These are phyloP conservation scores for Pistacia vera DNA, from an alignment of 345 rosid genomes.

Conservation along the genomic window DNA sequence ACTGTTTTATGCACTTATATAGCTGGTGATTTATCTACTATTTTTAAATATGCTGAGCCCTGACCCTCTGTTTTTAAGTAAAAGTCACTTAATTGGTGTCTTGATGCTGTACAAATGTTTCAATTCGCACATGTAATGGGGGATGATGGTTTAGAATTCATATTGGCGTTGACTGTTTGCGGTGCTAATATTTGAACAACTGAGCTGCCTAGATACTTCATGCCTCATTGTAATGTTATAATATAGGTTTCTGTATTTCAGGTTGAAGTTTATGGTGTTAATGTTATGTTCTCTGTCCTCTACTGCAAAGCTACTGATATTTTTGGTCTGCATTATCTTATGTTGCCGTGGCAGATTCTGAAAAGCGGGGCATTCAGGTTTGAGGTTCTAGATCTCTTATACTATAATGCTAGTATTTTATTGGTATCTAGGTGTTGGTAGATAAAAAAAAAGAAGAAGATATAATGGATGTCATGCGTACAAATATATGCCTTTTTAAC, in stretches of 20 bases:
- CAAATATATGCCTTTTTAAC: not conserved
- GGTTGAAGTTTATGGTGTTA: conserved; percentile 20
- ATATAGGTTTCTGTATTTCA: conserved; percentile 6
- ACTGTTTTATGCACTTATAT: not conserved
- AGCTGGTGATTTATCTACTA: not conserved
- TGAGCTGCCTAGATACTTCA: not conserved
- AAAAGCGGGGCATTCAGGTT: conserved; percentile 36
- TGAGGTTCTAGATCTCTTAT: conserved; percentile 21
- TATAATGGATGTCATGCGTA: not conserved
- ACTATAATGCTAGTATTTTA: not conserved
- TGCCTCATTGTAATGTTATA: not conserved
- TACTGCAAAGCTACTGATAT: conserved; percentile 10
- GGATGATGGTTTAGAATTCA: not conserved
- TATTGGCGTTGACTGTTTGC: not conserved
- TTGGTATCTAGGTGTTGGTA: not conserved
- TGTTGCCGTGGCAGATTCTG: conserved; percentile 11
- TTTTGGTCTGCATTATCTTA: conserved; percentile 7
- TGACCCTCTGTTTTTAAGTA: not conserved
- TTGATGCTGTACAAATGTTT: not conserved
- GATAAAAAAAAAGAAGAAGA: not conserved
- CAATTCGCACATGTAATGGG: not conserved
- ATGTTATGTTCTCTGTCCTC: not conserved
- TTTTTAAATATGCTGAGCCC: not conserved
- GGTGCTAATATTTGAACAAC: not conserved
- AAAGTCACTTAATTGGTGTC: not conserved